Percentiles rank a stretch among this genome's conserved stretches.
Conservation (phyloP, 2,329 filamentous ascomycete species). For the Cryphonectria carpinicola region DNA sequence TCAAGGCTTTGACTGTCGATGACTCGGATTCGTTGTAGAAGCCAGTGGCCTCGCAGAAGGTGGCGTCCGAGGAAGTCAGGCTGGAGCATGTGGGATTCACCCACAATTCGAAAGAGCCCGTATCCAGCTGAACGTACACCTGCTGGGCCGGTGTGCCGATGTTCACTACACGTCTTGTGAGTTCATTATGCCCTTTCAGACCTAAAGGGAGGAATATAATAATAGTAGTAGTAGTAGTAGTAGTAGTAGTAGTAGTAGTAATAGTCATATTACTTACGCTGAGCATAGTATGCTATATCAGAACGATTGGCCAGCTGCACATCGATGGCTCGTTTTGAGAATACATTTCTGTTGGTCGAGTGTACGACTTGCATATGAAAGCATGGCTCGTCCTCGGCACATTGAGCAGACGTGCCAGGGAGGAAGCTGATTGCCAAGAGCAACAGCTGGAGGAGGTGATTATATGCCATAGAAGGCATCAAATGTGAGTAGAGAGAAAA, state of each 20-base stretch:
- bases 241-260: no score
- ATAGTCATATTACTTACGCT: slow-evolving; percentile 9
- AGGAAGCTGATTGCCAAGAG: slow-evolving; percentile 31
- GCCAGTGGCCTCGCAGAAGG: slow-evolving; percentile 52
- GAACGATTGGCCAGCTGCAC: slow-evolving; percentile 53
- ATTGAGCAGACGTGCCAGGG: slow-evolving; percentile 28
- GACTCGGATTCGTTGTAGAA: slow-evolving; percentile 49
- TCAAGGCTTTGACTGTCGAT: slow-evolving; percentile 41
- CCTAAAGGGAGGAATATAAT: slow-evolving; percentile 37
- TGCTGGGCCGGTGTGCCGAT: slow-evolving; percentile 59
- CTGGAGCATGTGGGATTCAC: slow-evolving; percentile 63
- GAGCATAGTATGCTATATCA: slow-evolving; percentile 56
- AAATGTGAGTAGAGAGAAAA: slow-evolving; percentile 12
- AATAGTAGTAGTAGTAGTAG: no score
- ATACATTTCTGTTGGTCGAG: slow-evolving; percentile 45
- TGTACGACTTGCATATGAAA: slow-evolving; percentile 49
- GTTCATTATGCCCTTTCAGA: slow-evolving; percentile 11
- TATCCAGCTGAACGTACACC: slow-evolving; percentile 61
- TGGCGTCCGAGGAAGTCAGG: slow-evolving; percentile 46
- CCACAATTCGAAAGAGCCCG: slow-evolving; percentile 64
- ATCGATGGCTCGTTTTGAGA: slow-evolving; percentile 49
- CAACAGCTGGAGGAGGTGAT: slow-evolving; percentile 32
- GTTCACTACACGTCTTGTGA: slow-evolving; percentile 42
- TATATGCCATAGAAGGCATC: slow-evolving; percentile 37
- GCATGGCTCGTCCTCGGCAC: slow-evolving; percentile 36